Conservation (phyloP, 164 flowering plant species). For the Piper longum region DNA sequence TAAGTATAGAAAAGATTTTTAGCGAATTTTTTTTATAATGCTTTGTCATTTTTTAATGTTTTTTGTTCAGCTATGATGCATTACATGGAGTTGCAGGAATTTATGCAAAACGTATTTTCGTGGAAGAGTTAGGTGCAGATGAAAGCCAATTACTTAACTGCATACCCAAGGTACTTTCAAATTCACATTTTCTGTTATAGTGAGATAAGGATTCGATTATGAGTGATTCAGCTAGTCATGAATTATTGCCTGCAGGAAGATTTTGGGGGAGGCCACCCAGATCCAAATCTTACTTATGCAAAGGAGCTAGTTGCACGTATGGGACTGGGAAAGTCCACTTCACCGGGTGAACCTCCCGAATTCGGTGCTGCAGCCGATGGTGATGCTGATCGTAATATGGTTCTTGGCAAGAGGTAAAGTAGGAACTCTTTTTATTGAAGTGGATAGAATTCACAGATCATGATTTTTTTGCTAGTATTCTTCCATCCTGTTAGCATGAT, state of each 20-base stretch:
- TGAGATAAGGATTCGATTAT: not conserved
- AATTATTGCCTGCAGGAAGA: conserved; percentile 52
- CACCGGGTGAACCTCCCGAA: conserved; percentile 72
- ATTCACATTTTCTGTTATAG: not conserved
- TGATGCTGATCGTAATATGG: conserved; percentile 98
- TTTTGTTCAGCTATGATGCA: conserved; percentile 60
- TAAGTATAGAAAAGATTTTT: not conserved
- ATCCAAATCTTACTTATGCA: conserved; percentile 97
- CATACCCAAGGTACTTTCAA: conserved; percentile 55
- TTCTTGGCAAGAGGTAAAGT: conserved; percentile 86
- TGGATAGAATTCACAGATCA: not conserved
- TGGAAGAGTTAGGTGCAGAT: conserved; percentile 89
- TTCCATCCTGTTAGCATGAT: too few species aligned
- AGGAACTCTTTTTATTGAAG: not conserved
- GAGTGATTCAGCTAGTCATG: conserved; percentile 2
- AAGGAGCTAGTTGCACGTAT: conserved; percentile 91
- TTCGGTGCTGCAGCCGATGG: conserved; percentile 99
- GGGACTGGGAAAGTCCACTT: conserved; percentile 61
- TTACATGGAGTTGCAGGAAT: conserved; percentile 97
- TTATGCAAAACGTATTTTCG: conserved; percentile 88
- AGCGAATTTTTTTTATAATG: not conserved
- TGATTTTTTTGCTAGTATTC: too few species aligned
- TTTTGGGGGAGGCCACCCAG: conserved; percentile 99
- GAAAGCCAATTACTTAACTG: conserved; percentile 79
- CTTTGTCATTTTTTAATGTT: not conserved